Evolutionary conservation across 2,329 filamentous ascomycete genomes (phyloP).

Genomic region (Fusarium decemcellulare): DNA sequence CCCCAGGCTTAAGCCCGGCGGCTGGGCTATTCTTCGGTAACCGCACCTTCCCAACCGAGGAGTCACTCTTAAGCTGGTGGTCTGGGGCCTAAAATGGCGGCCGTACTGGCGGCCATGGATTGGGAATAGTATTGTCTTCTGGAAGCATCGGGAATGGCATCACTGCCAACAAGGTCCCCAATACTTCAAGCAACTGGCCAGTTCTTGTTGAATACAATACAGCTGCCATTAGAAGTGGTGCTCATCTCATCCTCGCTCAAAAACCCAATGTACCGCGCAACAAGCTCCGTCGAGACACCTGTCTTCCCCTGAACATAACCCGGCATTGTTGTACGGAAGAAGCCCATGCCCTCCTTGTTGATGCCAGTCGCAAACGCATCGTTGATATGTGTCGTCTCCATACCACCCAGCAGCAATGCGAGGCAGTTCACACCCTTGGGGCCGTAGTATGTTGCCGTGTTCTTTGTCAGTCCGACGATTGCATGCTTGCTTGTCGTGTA

Average conservation of each 20-base stretch:
- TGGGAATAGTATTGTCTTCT: no score
- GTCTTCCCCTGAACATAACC: slow-evolving; percentile 49
- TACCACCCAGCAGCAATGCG: slow-evolving; percentile 63
- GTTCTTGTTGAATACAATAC: slow-evolving; percentile 53
- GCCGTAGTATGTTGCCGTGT: slow-evolving; percentile 70
- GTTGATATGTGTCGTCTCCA: slow-evolving; percentile 69
- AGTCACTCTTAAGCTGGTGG: no score
- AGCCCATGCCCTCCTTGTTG: slow-evolving; percentile 51
- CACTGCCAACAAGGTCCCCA: no score
- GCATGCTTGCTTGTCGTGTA: slow-evolving; percentile 70
- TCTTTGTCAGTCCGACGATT: slow-evolving; percentile 68
- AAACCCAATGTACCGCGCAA: slow-evolving; percentile 57
- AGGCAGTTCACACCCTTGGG: slow-evolving; percentile 67
- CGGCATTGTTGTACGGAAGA: slow-evolving; percentile 45
- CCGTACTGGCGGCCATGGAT: no score
- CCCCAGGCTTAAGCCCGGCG: no score
- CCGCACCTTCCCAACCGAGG: no score
- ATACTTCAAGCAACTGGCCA: slow-evolving; percentile 50
- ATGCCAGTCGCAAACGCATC: slow-evolving; percentile 57
- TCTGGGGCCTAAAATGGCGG: no score
- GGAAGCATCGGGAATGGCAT: no score
- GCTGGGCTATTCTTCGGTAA: no score
- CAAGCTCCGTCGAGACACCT: slow-evolving; percentile 50
- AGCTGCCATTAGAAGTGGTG: slow-evolving; percentile 52
- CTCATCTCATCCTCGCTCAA: slow-evolving; percentile 49